Percentiles rank a stretch among this genome's conserved stretches.
Conservation (phyloP, 345 rosid genomes). For the Ceriops zippeliana region DNA sequence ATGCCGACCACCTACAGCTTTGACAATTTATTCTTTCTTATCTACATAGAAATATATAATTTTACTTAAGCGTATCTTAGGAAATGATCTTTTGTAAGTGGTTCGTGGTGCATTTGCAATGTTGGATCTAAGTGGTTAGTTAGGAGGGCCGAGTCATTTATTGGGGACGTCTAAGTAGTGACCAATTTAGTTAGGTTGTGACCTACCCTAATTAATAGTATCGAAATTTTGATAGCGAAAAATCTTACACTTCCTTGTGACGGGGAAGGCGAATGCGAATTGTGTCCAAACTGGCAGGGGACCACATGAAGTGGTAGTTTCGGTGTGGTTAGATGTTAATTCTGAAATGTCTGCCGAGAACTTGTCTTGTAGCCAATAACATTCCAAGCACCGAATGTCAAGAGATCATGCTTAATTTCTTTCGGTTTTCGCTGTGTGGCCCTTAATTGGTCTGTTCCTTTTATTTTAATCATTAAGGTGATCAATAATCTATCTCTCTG, state of each 20-base stretch:
- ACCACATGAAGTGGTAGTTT: conserved; percentile 18
- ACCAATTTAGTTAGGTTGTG: conserved; percentile 48
- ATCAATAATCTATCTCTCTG: too few species aligned
- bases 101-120: background rate
- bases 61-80: background rate
- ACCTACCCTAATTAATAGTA: conserved; percentile 56
- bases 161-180: conserved; percentile 40
- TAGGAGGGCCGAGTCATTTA: conserved; percentile 42
- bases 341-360: conserved; percentile 13
- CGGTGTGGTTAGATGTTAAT: conserved; percentile 26
- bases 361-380: conserved; percentile 15
- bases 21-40: conserved; percentile 17
- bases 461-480: background rate
- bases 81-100: background rate
- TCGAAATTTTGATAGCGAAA: conserved; percentile 37
- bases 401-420: background rate
- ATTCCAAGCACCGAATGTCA: background rate
- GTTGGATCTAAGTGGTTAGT: conserved; percentile 33
- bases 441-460: background rate
- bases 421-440: background rate
- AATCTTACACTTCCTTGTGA: background rate
- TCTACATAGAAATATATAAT: background rate
- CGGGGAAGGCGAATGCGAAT: background rate
- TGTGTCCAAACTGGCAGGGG: background rate
- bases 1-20: conserved; percentile 23